phyloP scores from a whole-genome alignment of 768 basidiomycete genomes.

The Hygrophoropsis aurantiaca region DNA sequence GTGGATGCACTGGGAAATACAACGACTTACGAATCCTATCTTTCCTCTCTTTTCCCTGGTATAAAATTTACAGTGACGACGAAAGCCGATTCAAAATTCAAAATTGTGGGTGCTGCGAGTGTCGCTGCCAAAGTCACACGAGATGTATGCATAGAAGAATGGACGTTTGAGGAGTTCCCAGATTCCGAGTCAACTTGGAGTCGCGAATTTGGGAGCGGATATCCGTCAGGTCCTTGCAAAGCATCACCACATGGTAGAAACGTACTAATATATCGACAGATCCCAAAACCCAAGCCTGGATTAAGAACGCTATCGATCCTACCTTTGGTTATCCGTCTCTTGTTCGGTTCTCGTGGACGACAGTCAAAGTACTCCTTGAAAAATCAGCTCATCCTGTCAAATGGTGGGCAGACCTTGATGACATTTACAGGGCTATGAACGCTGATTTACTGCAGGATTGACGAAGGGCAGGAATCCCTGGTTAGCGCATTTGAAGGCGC shows the following conservation, averaged over 20 bases:
- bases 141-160: slow-evolving; percentile 85
- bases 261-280: slow-evolving; percentile 44
- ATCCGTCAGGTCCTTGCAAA: slow-evolving; percentile 69
- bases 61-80: slow-evolving; percentile 86
- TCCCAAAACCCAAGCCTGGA: slow-evolving; percentile 90
- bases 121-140: slow-evolving; percentile 98
- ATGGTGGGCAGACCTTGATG: slow-evolving; percentile 55
- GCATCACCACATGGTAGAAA: neutral
- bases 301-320: slow-evolving; percentile 71
- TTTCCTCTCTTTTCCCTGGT: slow-evolving; percentile 78
- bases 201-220: slow-evolving; percentile 72
- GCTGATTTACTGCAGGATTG: slow-evolving; percentile 54
- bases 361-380: slow-evolving; percentile 82
- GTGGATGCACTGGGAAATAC: slow-evolving; percentile 94
- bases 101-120: slow-evolving; percentile 95
- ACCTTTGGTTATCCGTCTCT: slow-evolving; percentile 92
- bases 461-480: slow-evolving; percentile 78
- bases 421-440: neutral
- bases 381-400: slow-evolving; percentile 74
- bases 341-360: slow-evolving; percentile 94
- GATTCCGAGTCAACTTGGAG: slow-evolving; percentile 28
- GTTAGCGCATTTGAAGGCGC: slow-evolving; percentile 72
- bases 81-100: slow-evolving; percentile 95
- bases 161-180: slow-evolving; percentile 72
- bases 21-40: slow-evolving; percentile 79